A percentile compares a stretch with the other conserved stretches of the same genome.
Conservation (phyloP, 139 green algal genomes). For the Chlamydomonas eustigma region DNA sequence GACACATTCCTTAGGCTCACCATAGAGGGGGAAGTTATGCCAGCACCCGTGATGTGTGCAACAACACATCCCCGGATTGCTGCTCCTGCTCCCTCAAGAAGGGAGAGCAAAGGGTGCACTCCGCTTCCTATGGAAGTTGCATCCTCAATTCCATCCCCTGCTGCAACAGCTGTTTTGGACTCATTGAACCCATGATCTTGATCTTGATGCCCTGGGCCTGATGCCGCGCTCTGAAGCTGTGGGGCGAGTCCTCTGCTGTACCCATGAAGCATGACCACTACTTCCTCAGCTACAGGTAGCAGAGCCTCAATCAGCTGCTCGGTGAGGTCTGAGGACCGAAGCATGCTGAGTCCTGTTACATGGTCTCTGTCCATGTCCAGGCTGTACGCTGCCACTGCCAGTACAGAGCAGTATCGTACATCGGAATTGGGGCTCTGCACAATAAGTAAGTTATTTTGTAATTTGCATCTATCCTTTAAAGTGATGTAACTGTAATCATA, state of each 20-base stretch:
- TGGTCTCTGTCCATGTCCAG: conserved; percentile 20
- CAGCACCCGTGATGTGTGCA: not conserved
- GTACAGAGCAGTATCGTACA: conserved; percentile 18
- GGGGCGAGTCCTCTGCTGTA: not conserved
- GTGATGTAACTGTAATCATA: too few species aligned
- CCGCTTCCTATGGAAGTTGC: not conserved
- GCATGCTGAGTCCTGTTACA: conserved; percentile 3
- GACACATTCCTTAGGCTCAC: not conserved
- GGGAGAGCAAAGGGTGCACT: not conserved
- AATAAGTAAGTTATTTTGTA: too few species aligned
- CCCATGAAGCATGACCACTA: not conserved
- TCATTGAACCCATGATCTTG: too few species aligned
- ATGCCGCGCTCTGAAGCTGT: too few species aligned
- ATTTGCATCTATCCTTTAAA: not conserved
- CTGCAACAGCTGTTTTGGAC: too few species aligned
- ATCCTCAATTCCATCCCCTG: too few species aligned
- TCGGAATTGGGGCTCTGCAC: conserved; percentile 13
- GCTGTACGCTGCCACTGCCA: conserved; percentile 21
- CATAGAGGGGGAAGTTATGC: not conserved
- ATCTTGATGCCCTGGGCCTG: too few species aligned
- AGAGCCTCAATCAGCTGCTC: not conserved
- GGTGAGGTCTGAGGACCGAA: conserved; percentile 1
- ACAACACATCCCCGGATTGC: not conserved
- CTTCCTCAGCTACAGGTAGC: not conserved
- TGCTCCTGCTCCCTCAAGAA: not conserved